Evolutionary conservation across 1,284 basidiomycete genomes (phyloP).

Genomic region (Ustilago crameri): DNA sequence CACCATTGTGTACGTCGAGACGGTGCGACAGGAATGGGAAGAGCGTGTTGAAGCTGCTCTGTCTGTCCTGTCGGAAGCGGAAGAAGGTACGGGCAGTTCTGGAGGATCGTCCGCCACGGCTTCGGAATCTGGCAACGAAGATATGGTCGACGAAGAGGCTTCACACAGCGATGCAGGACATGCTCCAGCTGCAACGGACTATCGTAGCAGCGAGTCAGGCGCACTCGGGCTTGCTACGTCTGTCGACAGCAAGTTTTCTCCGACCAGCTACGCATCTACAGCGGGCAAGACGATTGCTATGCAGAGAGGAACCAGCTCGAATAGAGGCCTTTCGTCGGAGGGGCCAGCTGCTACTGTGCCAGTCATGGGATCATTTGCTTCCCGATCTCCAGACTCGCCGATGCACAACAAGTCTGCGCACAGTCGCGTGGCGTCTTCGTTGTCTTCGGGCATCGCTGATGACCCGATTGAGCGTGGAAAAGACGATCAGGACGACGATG

Average conservation of each 20-base stretch:
- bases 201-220: neutral
- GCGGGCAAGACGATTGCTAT: conserved; percentile 3
- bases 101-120: conserved; percentile 28
- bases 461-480: conserved; percentile 24
- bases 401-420: conserved; percentile 11
- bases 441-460: conserved; percentile 30
- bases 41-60: conserved; percentile 80
- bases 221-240: conserved; percentile 1
- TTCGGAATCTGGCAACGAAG: conserved; percentile 60
- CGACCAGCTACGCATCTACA: neutral
- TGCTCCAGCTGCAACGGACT: conserved; percentile 61
- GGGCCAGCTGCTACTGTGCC: conserved; percentile 11
- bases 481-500: conserved; percentile 28
- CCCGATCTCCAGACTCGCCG: conserved; percentile 15
- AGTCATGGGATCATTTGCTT: conserved; percentile 9
- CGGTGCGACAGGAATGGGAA: conserved; percentile 97
- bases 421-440: conserved; percentile 25
- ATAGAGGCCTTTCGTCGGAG: conserved; percentile 17
- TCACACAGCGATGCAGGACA: conserved; percentile 43
- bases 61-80: conserved; percentile 69
- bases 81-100: conserved; percentile 35
- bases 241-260: neutral
- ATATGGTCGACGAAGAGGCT: conserved; percentile 70
- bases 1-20: conserved; percentile 95
- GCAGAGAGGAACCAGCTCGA: conserved; percentile 24